Conservation (phyloP, 208 protist species). For the Strigomonas culicis region DNA sequence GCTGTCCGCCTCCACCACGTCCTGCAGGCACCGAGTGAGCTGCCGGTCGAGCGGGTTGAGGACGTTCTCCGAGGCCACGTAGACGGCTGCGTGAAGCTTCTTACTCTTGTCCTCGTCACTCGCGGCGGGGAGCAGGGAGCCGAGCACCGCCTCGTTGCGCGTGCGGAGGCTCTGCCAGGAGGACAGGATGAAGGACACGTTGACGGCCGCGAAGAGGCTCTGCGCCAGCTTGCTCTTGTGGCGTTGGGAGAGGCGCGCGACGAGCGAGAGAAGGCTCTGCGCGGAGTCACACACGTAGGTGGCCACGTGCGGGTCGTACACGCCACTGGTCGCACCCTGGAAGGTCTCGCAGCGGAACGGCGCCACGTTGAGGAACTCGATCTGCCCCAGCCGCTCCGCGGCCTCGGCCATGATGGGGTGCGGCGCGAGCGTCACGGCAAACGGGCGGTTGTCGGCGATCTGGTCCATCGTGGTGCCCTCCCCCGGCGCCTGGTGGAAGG, state of each 20-base stretch:
- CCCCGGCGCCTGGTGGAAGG: slow-evolving; percentile 26
- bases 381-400: slow-evolving; percentile 40
- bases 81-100: neutral
- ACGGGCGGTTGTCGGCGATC: slow-evolving; percentile 18
- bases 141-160: too few species aligned
- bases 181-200: slow-evolving; percentile 30
- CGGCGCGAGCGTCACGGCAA: slow-evolving; percentile 52
- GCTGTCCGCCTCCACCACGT: slow-evolving; percentile 36
- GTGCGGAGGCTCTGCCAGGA: neutral
- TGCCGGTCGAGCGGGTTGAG: slow-evolving; percentile 27
- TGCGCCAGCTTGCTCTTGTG: slow-evolving; percentile 48
- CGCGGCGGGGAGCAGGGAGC: neutral
- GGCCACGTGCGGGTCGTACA: slow-evolving; percentile 34
- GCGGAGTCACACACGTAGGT: slow-evolving; percentile 31
- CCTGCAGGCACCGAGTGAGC: slow-evolving; percentile 25
- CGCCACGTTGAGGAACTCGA: slow-evolving; percentile 68
- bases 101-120: neutral
- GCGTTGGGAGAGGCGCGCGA: slow-evolving; percentile 36
- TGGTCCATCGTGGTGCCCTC: slow-evolving; percentile 11
- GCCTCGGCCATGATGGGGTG: slow-evolving; percentile 54
- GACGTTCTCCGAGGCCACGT: neutral
- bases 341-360: slow-evolving; percentile 39
- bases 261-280: slow-evolving; percentile 30
- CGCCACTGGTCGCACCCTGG: slow-evolving; percentile 9
- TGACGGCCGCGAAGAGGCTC: slow-evolving; percentile 55